Evolutionary conservation across 768 basidiomycete genomes (phyloP), one percentile per base, ranked within the genome.

Genomic region (Artomyces pyxidatus): DNA sequence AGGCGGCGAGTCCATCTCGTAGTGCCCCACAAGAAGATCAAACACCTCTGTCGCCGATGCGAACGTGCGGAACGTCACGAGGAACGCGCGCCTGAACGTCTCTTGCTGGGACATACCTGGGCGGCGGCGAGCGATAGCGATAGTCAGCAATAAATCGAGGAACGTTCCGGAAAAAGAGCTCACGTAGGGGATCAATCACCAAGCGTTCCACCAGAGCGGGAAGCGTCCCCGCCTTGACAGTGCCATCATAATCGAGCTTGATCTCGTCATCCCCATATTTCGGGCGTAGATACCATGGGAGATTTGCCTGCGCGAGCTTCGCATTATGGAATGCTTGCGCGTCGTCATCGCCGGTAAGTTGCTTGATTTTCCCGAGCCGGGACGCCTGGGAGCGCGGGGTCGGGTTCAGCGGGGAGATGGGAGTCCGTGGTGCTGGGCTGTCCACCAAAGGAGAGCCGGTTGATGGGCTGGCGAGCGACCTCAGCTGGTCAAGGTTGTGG

Each of bases 11-110:
- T 72, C 68, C 61, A 80, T 73, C 48, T 75, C 66, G 65, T 82
- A 92, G 14, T 78, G 74, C 32, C 78, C 73, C 16, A 81, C 66
- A 26, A 94, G 76, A 43, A 80, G 66, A 26, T 86, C 81, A 55
- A 91, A 81, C 2, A 94, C 65, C 37, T 73, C 68, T 37, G 80
- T 75, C 2, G 87, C 76, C 6, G 78, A 78, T 22, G 80, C 82
- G 61, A 94, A 91, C 0, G 88, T 85, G 46, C 81, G 75, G 68
- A 88, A 90, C 14, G 90, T 93, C 65, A 79, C 81, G 39, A 94
- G 71, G 68, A 95, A 94, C n/a, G 78, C 73, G 27, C 73, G 70
- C 23, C 73, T 70, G 61, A 74, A 85, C 10, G 61, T 54, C 11
- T 61, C 55, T 25, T 63, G 62, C 21, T 61, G 49, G 26, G 56